Evolutionary conservation across 225 moss, liverwort and hornwort species (phyloP).

Genomic region (Pseudoscleropodium purum): DNA sequence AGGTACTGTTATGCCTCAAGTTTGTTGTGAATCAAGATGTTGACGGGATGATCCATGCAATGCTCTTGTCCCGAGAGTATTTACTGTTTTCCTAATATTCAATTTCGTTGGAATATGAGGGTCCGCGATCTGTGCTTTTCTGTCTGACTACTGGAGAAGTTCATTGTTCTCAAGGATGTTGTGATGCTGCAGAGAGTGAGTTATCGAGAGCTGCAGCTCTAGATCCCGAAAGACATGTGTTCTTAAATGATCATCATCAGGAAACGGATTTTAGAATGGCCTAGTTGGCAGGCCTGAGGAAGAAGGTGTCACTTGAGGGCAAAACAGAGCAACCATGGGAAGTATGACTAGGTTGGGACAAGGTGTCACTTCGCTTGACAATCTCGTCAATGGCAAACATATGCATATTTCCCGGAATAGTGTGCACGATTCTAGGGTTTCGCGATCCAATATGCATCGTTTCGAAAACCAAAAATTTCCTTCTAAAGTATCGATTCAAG

Average conservation of each 20-base stretch:
- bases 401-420: background rate
- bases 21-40: background rate
- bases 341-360: constrained; percentile 29
- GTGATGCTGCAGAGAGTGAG: background rate
- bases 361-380: constrained; percentile 3
- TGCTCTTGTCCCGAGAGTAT: background rate
- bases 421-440: background rate
- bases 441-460: background rate
- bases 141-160: background rate
- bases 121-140: background rate
- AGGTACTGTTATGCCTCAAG: background rate
- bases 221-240: background rate
- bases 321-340: constrained; percentile 20
- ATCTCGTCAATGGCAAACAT: constrained; percentile 2
- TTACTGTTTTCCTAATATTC: background rate
- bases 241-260: background rate
- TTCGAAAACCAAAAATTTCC: background rate
- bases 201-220: background rate
- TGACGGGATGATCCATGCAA: background rate
- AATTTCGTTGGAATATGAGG: background rate
- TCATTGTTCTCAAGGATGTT: background rate
- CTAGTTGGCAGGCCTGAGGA: constrained; percentile 18
- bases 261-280: background rate
- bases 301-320: background rate
- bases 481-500: background rate